Percentiles rank a stretch among this genome's conserved stretches.
Conservation (phyloP, 2,329 filamentous ascomycete species). For the Penicillium sclerotigenum region DNA sequence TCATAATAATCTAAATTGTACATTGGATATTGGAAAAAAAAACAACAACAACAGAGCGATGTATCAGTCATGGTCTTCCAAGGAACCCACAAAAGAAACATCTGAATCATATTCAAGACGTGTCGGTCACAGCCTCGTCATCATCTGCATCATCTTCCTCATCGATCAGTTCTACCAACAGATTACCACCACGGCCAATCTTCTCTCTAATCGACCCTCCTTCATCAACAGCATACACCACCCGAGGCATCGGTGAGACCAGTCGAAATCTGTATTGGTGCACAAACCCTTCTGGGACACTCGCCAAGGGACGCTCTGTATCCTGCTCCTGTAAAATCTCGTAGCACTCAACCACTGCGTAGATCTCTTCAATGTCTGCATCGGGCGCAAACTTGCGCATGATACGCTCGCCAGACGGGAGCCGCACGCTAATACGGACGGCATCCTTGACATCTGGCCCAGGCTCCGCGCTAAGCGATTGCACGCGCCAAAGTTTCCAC, state of each 20-base stretch:
- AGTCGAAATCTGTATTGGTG: conserved; percentile 84
- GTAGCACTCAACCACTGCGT: conserved; percentile 94
- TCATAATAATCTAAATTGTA: not conserved
- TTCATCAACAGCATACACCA: conserved; percentile 69
- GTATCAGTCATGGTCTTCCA: not conserved
- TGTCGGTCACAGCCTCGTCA: conserved; percentile 15
- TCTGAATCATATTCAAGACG: conserved; percentile 1
- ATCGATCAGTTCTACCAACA: conserved; percentile 74
- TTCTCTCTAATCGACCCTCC: conserved; percentile 65
- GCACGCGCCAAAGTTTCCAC: conserved; percentile 79
- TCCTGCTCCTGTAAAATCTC: conserved; percentile 56
- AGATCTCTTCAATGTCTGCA: conserved; percentile 80
- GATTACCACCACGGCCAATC: conserved; percentile 78
- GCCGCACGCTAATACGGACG: conserved; percentile 65
- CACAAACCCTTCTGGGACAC: conserved; percentile 65
- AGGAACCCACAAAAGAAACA: not conserved
- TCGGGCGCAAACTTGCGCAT: conserved; percentile 69
- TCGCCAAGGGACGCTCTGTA: conserved; percentile 33
- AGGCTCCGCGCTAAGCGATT: conserved; percentile 67
- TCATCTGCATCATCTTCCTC: conserved; percentile 53
- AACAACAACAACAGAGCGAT: not conserved
- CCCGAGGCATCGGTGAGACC: conserved; percentile 78
- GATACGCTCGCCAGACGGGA: conserved; percentile 67
- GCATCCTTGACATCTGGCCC: conserved; percentile 60
- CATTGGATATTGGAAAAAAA: not conserved